phyloP scores from a whole-genome alignment of 2,329 filamentous ascomycete species.

The Emydomyces testavorans region DNA sequence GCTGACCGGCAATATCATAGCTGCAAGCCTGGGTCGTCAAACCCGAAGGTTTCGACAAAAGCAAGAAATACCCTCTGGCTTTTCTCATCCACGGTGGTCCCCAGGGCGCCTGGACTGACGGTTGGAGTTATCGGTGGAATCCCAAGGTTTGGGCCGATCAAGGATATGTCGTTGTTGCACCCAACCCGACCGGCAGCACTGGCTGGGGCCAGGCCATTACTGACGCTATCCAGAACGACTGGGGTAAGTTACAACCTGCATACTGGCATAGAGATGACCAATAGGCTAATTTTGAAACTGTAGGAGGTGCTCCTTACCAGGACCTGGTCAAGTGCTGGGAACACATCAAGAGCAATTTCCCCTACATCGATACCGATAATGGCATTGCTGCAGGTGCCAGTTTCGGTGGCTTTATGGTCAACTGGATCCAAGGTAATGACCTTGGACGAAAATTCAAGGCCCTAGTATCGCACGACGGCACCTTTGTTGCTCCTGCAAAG shows the following conservation, averaged over 20 bases:
- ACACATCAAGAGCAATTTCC: conserved; percentile 43
- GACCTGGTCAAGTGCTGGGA: conserved; percentile 72
- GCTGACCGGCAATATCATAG: conserved; percentile 19
- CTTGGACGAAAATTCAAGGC: conserved; percentile 78
- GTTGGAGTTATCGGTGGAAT: conserved; percentile 78
- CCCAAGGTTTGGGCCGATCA: conserved; percentile 76
- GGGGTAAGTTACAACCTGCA: conserved; percentile 44
- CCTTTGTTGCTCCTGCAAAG: conserved; percentile 53
- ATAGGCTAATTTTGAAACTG: conserved; percentile 5
- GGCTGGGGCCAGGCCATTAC: conserved; percentile 69
- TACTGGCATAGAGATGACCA: not conserved
- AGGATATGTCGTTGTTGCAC: conserved; percentile 69
- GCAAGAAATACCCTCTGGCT: conserved; percentile 65
- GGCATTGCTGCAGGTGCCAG: conserved; percentile 34
- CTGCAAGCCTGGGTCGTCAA: conserved; percentile 33
- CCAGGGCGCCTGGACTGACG: conserved; percentile 62
- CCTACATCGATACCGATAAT: conserved; percentile 30
- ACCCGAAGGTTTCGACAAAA: conserved; percentile 49
- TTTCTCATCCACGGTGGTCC: conserved; percentile 77
- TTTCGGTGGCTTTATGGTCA: conserved; percentile 40
- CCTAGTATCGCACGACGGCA: conserved; percentile 77
- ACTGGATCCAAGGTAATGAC: conserved; percentile 83
- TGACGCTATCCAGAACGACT: conserved; percentile 65
- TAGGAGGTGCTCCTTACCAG: conserved; percentile 58
- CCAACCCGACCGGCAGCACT: conserved; percentile 74